Base-by-base conservation (phyloP, 2,329 filamentous ascomycete genomes). In the Parafenestella ontariensis region DNA sequence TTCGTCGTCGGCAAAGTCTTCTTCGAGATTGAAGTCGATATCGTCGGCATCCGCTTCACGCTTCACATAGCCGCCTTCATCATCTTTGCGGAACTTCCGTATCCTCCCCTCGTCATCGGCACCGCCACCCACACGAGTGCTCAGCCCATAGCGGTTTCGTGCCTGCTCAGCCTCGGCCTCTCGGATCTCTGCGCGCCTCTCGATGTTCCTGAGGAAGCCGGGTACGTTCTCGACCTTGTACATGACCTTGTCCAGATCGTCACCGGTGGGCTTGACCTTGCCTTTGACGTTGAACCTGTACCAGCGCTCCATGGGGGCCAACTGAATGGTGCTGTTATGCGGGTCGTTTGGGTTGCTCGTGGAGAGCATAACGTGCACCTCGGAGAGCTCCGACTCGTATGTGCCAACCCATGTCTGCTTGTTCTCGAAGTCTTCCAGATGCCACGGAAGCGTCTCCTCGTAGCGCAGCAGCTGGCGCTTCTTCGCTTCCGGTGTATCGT, bases 391-490 rank as follows among this genome's bases (percentile, higher is more conserved):
- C 23, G 90, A 89, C 67, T 98, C 90, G 66, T 98, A 97, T 52
- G 88, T 90, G 40, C 93, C 95, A 29, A 95, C 88, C 92, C 93
- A 98, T 2, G 91, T 90, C 66, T 96, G 94, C 75, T 94, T 96
- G 61, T 92, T 92, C 69, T 99, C 94, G 36, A 93, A 96, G 74
- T 99, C 95, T 73, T 99, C 95, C 31, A 99, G 77, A 73, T 97
- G 93, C 95, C 95, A 99, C 5, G 95, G 95, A 45, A 97, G 81
- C 3, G 94, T 92, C 75, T 99, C 95, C 73, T 98, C 95, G 64
- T 98, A 99, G 59, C 93, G 85, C 37, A 88, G 78, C 54, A 85
- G 81, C 37, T 83, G 80, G 45, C 80, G 79, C 54, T 89, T 77
- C 86, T 87, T 80, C 83, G 96, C 83, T 84, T 95, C 80, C 78